Conservation (phyloP, 805 yeast genomes). For the Metschnikowia gelsemii region DNA sequence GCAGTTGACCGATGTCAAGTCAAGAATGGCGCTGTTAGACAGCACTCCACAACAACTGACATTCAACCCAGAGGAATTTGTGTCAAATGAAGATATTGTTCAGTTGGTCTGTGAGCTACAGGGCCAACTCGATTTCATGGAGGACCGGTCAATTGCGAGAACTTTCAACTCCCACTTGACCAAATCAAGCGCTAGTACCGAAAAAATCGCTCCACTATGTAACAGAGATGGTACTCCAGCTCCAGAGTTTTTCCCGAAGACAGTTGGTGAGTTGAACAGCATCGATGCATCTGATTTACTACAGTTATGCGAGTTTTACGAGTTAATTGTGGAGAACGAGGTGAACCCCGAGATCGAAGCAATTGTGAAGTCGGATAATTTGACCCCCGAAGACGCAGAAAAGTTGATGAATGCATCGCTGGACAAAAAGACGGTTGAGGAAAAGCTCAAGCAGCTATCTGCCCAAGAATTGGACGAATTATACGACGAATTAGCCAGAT, state of each 20-base stretch:
- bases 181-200: constrained; percentile 32
- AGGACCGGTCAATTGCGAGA: constrained; percentile 74
- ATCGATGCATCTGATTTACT: constrained; percentile 48
- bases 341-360: constrained; percentile 15
- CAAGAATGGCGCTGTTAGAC: constrained; percentile 19
- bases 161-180: constrained; percentile 57
- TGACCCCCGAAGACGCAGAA: constrained; percentile 20
- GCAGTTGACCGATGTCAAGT: constrained; percentile 57
- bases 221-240: constrained; percentile 79
- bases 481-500: constrained; percentile 65
- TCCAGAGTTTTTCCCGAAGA: constrained; percentile 53
- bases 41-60: constrained; percentile 18
- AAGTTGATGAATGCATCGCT: constrained; percentile 12
- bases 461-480: constrained; percentile 53
- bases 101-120: constrained; percentile 88
- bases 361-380: constrained; percentile 14
- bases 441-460: constrained; percentile 26
- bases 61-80: constrained; percentile 55
- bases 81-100: constrained; percentile 79
- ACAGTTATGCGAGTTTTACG: constrained; percentile 68
- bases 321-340: constrained; percentile 51
- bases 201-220: constrained; percentile 62
- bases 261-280: constrained; percentile 50
- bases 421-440: constrained; percentile 15
- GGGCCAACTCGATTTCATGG: constrained; percentile 77